Evolutionary conservation across 2,329 filamentous ascomycete species (phyloP).

Genomic region (Pyrenochaeta sp.): DNA sequence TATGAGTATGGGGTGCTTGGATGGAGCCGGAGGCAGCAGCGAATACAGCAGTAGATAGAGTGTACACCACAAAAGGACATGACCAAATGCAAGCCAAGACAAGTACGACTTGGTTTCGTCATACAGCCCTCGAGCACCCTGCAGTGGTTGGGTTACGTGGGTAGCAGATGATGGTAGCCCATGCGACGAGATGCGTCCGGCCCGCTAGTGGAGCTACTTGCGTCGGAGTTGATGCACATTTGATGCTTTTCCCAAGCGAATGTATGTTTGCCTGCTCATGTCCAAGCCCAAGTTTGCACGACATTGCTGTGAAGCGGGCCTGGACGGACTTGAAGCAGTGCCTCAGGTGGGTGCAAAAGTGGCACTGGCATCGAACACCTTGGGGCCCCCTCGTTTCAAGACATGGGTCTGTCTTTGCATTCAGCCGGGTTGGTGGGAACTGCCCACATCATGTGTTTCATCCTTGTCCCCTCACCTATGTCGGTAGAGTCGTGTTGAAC

Average conservation of each 20-base stretch:
- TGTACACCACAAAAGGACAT: constrained; percentile 35
- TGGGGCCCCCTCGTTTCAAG: neutral
- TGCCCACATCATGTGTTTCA: neutral
- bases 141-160: constrained; percentile 1
- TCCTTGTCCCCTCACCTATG: neutral
- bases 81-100: constrained; percentile 34
- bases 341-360: neutral
- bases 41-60: constrained; percentile 33
- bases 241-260: neutral
- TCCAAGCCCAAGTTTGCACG: too few species aligned
- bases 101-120: neutral
- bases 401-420: neutral
- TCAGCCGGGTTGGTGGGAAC: constrained; percentile 1
- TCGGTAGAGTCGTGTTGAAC: too few species aligned
- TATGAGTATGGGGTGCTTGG: too few species aligned
- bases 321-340: neutral
- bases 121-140: neutral
- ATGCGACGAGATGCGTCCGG: constrained; percentile 4
- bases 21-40: constrained; percentile 12
- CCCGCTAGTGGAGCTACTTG: constrained; percentile 4
- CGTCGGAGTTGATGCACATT: neutral
- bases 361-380: neutral
- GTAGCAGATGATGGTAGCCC: constrained; percentile 1
- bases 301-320: neutral
- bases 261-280: neutral